Base-by-base conservation (phyloP, 768 basidiomycete species). In the Boletus patriciae region DNA sequence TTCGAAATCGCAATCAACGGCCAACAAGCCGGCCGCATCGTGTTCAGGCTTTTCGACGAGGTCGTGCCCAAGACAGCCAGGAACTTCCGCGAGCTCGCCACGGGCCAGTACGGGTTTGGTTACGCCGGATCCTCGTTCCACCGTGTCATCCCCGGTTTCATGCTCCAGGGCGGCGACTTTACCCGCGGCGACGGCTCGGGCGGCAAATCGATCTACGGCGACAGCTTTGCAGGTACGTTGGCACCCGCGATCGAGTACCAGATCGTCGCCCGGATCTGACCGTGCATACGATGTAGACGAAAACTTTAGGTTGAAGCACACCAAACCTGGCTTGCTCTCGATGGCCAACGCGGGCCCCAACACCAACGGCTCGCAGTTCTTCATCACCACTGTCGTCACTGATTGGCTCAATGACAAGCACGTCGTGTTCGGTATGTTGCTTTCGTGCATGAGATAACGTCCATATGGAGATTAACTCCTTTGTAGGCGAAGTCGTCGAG, bases 101-200 rank as follows among this genome's bases (percentile, higher is more conserved):
- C 90, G 13, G 88, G 90, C 44, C 64, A 82, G 68, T 65, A 88
- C 51, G 90, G 89, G 5, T 91, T 74, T 55, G 88, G 92, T 45
- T 98, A 95, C 76, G 46, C 71, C 48, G 86, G 84, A 15, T 77
- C 77, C 21, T 23, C 38, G 0, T 94, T 94, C 83, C 92, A 94
- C 73, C 88, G 92, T 61, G 76, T 94, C 66, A 92, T 94, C 68
- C 88, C 88, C 61, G 47, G 80, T 41, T 94, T 93, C 76, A 93
- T 93, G 90, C 79, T 92, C 55, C 93, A 95, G 72, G 93, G 92
- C 25, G 94, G 94, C 54, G 92, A 94, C 70, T 96, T 96, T 72
- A 88, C 86, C 60, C 63, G 55, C 18, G 68, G 72, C 29, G 75
- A 88, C 57, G 90, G 90, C 16, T 90, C 88, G 11, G 91, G 90